These are phyloP conservation scores for Voacanga thouarsii DNA, from an alignment of 257 asterid genomes.

Conservation along the genomic window DNA sequence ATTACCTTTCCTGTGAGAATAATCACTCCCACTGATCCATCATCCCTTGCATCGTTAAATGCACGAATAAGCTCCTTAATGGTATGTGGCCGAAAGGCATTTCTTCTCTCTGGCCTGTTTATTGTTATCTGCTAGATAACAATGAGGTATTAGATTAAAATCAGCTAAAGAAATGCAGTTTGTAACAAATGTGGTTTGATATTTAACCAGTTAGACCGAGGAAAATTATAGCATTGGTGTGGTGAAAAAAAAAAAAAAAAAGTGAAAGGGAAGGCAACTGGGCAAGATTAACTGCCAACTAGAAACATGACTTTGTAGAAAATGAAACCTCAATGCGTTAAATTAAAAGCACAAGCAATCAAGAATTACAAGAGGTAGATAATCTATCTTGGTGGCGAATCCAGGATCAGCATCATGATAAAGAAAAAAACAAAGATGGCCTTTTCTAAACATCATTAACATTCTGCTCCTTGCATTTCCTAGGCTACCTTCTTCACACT, in stretches of 20 bases:
- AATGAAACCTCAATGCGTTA: neutral
- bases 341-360: neutral
- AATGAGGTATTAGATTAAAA: neutral
- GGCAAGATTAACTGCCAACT: neutral
- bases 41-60: constrained; percentile 92
- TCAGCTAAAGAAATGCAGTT: neutral
- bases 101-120: constrained; percentile 90
- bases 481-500: neutral
- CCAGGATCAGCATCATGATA: neutral
- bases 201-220: neutral
- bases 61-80: constrained; percentile 92
- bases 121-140: constrained; percentile 61
- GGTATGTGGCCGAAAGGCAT: constrained; percentile 88
- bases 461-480: neutral
- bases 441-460: neutral
- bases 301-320: neutral
- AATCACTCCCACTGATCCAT: constrained; percentile 68
- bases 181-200: neutral
- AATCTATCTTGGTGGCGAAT: neutral
- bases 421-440: neutral
- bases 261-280: neutral
- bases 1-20: constrained; percentile 91
- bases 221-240: neutral
- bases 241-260: neutral
- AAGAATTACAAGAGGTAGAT: neutral